Percentiles rank a stretch among this genome's conserved stretches.
Conservation (phyloP, 202 grass and related monocot genomes). For the Panicum hallii region DNA sequence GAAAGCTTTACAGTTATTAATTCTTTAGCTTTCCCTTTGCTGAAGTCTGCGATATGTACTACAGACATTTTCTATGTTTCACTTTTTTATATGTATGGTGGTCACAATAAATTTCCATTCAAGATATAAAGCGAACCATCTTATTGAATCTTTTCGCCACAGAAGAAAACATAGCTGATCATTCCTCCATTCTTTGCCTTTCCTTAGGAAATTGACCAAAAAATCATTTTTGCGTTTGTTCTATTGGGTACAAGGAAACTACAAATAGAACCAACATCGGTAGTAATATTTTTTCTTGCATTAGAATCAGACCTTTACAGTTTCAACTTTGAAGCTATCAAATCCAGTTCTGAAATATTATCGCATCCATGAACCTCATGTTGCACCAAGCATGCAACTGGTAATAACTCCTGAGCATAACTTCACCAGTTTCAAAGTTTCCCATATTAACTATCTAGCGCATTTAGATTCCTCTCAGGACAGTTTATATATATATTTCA, state of each 20-base stretch:
- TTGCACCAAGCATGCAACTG: slow-evolving; percentile 18
- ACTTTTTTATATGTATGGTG: neutral
- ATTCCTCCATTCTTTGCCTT: neutral
- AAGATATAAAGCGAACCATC: neutral
- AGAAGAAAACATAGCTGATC: neutral
- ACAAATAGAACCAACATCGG: neutral
- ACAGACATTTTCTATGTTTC: neutral
- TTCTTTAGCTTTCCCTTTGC: neutral
- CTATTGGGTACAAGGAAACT: neutral
- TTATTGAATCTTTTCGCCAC: neutral
- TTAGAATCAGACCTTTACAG: neutral
- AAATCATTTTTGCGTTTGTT: neutral
- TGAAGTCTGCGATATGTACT: neutral
- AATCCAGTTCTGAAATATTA: neutral
- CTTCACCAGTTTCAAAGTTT: slow-evolving; percentile 11
- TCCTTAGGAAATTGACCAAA: neutral
- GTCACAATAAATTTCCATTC: neutral
- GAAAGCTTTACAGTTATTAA: neutral
- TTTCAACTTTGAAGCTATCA: neutral
- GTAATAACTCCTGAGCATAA: neutral
- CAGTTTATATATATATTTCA: slow-evolving; percentile 1
- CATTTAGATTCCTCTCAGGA: slow-evolving; percentile 22
- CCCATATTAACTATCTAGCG: neutral
- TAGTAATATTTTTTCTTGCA: neutral
- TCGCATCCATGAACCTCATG: slow-evolving; percentile 12